Conservation (phyloP, 2,329 filamentous ascomycete genomes). For the Clarireedia sp. region DNA sequence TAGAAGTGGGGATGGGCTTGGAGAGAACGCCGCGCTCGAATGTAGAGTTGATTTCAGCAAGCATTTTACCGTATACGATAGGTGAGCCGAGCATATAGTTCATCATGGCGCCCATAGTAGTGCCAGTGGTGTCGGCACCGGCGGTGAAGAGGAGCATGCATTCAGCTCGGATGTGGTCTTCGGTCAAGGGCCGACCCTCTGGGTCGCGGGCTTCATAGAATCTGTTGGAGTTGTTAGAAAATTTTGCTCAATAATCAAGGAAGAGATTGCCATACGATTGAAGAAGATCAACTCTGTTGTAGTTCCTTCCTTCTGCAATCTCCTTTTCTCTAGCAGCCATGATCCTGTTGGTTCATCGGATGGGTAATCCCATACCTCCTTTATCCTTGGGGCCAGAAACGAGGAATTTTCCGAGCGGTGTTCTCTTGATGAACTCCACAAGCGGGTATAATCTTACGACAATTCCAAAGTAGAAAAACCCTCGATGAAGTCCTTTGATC, state of each 20-base stretch:
- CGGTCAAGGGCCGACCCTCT: neutral
- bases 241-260: neutral
- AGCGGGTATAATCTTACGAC: conserved; percentile 41
- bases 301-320: conserved; percentile 37
- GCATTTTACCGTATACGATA: conserved; percentile 1
- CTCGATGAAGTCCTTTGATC: conserved; percentile 46
- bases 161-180: conserved; percentile 4
- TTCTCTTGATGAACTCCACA: conserved; percentile 46
- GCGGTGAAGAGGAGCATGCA: conserved; percentile 4
- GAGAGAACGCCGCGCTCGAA: neutral
- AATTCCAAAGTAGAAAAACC: conserved; percentile 32
- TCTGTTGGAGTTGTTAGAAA: neutral
- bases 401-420: conserved; percentile 43
- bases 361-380: conserved; percentile 46
- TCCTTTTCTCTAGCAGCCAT: conserved; percentile 41
- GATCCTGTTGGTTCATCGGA: conserved; percentile 49
- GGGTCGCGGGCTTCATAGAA: conserved; percentile 4
- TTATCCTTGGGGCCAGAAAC: conserved; percentile 45
- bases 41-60: neutral
- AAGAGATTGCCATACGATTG: conserved; percentile 34
- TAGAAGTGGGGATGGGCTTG: neutral
- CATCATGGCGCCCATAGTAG: conserved; percentile 6
- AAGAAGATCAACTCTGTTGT: conserved; percentile 42
- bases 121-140: conserved; percentile 5
- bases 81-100: neutral